Conservation (phyloP, 208 protist species). For the Strigomonas culicis region DNA sequence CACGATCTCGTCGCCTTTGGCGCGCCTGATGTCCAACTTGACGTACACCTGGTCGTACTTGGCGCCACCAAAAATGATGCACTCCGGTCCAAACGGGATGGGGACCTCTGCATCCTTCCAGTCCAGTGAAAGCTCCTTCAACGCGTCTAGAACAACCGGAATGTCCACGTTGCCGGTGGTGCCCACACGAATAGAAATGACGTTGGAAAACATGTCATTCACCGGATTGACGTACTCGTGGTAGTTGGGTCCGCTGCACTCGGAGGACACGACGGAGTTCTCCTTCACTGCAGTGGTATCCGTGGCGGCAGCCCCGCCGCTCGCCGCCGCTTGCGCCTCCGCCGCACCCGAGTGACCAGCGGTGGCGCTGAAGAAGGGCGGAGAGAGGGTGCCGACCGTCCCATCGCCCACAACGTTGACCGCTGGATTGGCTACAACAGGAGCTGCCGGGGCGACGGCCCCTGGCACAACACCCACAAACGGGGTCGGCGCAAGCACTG, state of each 20-base stretch:
- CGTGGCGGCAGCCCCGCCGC: not conserved
- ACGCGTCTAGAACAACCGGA: conserved; percentile 4
- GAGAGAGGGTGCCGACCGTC: not conserved
- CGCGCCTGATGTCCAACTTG: conserved; percentile 14
- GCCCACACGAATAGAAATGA: conserved; percentile 6
- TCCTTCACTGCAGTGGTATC: not conserved
- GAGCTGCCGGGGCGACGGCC: too few species aligned
- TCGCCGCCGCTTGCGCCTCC: too few species aligned
- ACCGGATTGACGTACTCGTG: conserved; percentile 3
- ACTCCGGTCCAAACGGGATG: conserved; percentile 44
- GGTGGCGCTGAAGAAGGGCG: not conserved
- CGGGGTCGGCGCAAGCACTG: too few species aligned
- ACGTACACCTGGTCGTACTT: conserved; percentile 45
- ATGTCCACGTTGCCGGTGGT: conserved; percentile 8
- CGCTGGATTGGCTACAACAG: not conserved
- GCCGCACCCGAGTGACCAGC: not conserved
- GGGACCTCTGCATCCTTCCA: conserved; percentile 25
- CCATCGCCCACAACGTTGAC: not conserved
- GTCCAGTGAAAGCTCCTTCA: conserved; percentile 25
- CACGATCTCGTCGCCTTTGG: conserved; percentile 1
- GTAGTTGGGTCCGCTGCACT: conserved; percentile 1
- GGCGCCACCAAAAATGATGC: conserved; percentile 78
- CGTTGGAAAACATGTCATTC: conserved; percentile 4
- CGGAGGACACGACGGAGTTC: not conserved
- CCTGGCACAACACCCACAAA: too few species aligned